Conservation (phyloP, 805 yeast species). For the Kluyveromyces lactis region DNA sequence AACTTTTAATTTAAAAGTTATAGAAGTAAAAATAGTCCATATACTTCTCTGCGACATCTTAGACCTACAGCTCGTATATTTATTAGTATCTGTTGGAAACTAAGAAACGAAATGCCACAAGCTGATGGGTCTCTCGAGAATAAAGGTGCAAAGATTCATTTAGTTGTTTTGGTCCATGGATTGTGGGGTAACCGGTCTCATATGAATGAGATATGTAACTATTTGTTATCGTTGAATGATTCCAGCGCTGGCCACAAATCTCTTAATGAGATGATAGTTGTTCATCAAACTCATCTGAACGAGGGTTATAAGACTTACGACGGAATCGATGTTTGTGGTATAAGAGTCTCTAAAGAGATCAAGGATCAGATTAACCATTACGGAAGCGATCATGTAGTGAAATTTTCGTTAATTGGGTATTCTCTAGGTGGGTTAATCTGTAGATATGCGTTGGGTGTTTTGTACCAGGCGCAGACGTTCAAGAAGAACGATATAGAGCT, state of each 20-base stretch:
- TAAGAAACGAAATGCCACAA: too few relatives aligned
- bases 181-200: constrained; percentile 75
- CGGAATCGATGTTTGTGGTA: constrained; percentile 80
- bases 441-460: constrained; percentile 67
- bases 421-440: constrained; percentile 80
- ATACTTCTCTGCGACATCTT: too few relatives aligned
- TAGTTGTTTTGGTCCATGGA: constrained; percentile 57
- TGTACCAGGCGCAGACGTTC: constrained; percentile 49
- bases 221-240: constrained; percentile 30
- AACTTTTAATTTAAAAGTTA: too few relatives aligned
- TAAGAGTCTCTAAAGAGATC: constrained; percentile 65
- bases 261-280: constrained; percentile 13
- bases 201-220: constrained; percentile 49
- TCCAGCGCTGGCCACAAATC: constrained; percentile 10
- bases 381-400: constrained; percentile 35
- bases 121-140: too few relatives aligned
- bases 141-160: constrained; percentile 30
- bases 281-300: constrained; percentile 40
- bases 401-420: constrained; percentile 71
- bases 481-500: constrained; percentile 39
- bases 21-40: too few relatives aligned
- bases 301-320: constrained; percentile 75
- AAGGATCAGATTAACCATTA: constrained; percentile 28
- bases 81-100: too few relatives aligned
- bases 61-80: too few relatives aligned